Conservation (phyloP, 169 alveolate genomes). For the Toxoplasma gondii region DNA sequence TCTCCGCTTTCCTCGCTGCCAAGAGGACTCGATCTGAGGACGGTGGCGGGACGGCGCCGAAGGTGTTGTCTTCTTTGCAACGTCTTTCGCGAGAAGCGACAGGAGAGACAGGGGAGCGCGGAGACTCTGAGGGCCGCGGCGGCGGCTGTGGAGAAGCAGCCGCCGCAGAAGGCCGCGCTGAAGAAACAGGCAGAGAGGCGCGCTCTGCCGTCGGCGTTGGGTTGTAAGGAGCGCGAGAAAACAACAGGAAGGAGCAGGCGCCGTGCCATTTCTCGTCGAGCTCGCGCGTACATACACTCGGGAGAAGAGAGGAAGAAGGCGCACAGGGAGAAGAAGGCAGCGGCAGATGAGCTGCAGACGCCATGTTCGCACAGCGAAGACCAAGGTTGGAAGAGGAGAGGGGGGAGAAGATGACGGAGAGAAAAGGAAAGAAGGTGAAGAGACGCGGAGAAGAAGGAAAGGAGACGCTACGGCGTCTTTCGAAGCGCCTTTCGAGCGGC, state of each 20-base stretch:
- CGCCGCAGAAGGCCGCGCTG: background rate
- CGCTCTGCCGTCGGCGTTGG: background rate
- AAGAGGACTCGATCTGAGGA: background rate
- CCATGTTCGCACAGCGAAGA: background rate
- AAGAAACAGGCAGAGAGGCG: background rate
- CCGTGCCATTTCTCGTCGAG: background rate
- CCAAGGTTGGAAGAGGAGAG: no score
- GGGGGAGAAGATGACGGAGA: no score
- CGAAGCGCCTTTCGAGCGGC: no score
- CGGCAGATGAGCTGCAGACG: background rate
- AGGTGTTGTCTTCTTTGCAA: background rate
- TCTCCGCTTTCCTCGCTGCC: background rate
- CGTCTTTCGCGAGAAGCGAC: background rate
- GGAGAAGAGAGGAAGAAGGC: background rate
- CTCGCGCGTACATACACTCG: background rate
- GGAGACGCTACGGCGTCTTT: no score
- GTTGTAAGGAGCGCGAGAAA: slow-evolving; percentile 1
- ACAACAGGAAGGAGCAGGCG: background rate
- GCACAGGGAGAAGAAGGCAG: background rate
- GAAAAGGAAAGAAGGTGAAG: no score
- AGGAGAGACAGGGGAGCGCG: background rate
- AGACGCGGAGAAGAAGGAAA: no score
- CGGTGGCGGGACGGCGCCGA: background rate
- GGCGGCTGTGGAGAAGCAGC: background rate
- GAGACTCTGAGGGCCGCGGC: background rate